phyloP scores from a whole-genome alignment of 169 alveolate species.

The Plasmodium sp. region DNA sequence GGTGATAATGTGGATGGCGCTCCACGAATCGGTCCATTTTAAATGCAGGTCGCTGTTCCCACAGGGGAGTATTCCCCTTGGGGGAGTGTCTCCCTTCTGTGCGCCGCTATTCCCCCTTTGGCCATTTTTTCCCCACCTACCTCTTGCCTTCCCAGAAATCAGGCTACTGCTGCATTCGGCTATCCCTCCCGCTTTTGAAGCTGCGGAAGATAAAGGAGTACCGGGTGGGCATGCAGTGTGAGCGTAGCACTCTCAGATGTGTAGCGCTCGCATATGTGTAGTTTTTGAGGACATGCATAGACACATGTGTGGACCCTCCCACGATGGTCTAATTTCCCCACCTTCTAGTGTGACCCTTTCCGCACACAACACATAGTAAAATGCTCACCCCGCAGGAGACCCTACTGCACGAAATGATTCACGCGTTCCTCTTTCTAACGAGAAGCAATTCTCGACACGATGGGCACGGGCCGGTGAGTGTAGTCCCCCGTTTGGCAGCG shows the following conservation, averaged over 20 bases:
- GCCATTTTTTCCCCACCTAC: neutral
- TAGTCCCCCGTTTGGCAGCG: slow-evolving; percentile 49
- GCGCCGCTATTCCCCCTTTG: neutral
- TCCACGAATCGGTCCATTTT: neutral
- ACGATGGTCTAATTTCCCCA: neutral
- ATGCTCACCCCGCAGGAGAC: slow-evolving; percentile 86
- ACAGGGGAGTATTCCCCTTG: neutral
- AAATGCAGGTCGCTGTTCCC: neutral
- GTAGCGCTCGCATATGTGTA: neutral
- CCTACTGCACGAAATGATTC: slow-evolving; percentile 97
- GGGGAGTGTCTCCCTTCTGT: neutral
- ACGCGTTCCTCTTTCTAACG: slow-evolving; percentile 93
- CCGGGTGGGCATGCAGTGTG: slow-evolving; percentile 65
- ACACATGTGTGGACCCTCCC: neutral
- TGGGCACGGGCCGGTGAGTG: slow-evolving; percentile 92
- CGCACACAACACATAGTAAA: neutral
- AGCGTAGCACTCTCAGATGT: too few species aligned
- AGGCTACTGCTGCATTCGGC: slow-evolving; percentile 92
- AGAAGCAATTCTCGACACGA: slow-evolving; percentile 80
- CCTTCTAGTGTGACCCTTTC: neutral
- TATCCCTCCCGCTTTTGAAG: slow-evolving; percentile 93
- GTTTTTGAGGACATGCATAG: neutral
- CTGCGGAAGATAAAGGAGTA: slow-evolving; percentile 91
- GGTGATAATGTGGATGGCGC: neutral
- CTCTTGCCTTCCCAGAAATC: slow-evolving; percentile 33